phyloP scores from a whole-genome alignment of 2,329 filamentous ascomycete species.

The Calonectria ilicicola region DNA sequence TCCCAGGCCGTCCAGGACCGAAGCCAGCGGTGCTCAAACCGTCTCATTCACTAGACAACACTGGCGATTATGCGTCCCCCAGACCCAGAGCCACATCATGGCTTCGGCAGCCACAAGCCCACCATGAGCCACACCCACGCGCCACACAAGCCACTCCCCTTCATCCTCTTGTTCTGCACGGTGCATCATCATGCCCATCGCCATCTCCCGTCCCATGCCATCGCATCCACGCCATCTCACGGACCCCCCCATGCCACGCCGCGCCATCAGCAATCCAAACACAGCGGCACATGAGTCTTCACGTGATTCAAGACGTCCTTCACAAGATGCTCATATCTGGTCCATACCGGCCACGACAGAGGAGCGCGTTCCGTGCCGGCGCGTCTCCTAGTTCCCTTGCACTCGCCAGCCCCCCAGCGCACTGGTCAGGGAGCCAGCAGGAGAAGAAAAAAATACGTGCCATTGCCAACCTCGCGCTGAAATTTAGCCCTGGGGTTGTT shows the following conservation, averaged over 20 bases:
- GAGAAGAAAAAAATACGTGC: not conserved
- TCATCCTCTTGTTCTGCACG: conserved; percentile 6
- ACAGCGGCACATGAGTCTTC: conserved; percentile 9
- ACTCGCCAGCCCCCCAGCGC: not conserved
- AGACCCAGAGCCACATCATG: not conserved
- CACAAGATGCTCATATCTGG: conserved; percentile 1
- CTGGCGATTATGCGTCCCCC: not conserved
- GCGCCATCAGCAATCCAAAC: conserved; percentile 5
- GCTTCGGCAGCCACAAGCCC: not conserved
- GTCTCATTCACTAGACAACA: conserved; percentile 35
- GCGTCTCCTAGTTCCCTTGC: not conserved
- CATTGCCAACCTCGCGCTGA: conserved; percentile 26
- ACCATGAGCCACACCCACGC: conserved; percentile 7
- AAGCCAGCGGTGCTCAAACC: conserved; percentile 28
- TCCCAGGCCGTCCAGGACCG: not conserved
- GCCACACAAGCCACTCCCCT: conserved; percentile 20
- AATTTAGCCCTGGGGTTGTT: conserved; percentile 32
- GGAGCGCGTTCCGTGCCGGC: not conserved
- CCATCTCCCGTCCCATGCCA: conserved; percentile 21
- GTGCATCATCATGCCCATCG: conserved; percentile 17
- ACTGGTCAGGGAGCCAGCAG: not conserved
- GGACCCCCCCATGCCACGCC: conserved; percentile 3
- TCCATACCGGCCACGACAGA: not conserved
- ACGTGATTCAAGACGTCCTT: not conserved
- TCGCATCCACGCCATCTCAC: conserved; percentile 7